Percentiles rank a stretch among this genome's conserved stretches.
Evolutionary conservation across 805 yeast genomes (phyloP).

Genomic region (Saccharomyces eubayanus): DNA sequence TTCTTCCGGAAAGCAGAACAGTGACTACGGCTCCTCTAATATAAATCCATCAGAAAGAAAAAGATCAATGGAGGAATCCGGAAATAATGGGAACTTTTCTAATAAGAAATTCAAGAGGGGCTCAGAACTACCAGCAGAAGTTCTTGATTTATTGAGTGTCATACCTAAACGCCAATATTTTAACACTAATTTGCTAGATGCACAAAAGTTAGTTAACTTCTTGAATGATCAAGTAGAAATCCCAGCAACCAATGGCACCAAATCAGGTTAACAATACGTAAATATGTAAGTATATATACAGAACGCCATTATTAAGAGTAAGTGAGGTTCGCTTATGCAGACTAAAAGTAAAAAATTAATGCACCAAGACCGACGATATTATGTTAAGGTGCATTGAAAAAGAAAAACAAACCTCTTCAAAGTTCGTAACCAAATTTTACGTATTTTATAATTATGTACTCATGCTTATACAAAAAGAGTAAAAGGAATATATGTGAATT

Average conservation of each 20-base stretch:
- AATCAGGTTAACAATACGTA: background rate
- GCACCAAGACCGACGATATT: background rate
- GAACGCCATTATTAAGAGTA: background rate
- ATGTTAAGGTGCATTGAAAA: background rate
- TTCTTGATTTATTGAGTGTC: constrained; percentile 21
- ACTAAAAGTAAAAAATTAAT: background rate
- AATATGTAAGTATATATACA: background rate
- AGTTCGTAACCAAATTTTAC: background rate
- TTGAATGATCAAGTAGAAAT: constrained; percentile 27
- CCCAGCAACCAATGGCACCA: constrained; percentile 8
- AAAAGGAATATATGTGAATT: background rate
- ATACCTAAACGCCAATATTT: constrained; percentile 31
- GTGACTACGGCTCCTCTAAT: background rate
- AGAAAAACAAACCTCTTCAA: background rate
- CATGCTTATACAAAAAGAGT: background rate
- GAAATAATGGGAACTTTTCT: background rate
- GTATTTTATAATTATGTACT: background rate
- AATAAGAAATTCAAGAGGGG: constrained; percentile 10
- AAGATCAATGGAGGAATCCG: background rate
- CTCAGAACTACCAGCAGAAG: constrained; percentile 19
- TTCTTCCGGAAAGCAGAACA: background rate
- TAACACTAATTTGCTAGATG: constrained; percentile 25
- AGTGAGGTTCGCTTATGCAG: background rate
- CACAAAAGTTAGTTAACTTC: constrained; percentile 23
- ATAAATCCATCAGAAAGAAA: background rate